Conservation (phyloP, 306 rosid genomes). For the Cucurbita pepo region DNA sequence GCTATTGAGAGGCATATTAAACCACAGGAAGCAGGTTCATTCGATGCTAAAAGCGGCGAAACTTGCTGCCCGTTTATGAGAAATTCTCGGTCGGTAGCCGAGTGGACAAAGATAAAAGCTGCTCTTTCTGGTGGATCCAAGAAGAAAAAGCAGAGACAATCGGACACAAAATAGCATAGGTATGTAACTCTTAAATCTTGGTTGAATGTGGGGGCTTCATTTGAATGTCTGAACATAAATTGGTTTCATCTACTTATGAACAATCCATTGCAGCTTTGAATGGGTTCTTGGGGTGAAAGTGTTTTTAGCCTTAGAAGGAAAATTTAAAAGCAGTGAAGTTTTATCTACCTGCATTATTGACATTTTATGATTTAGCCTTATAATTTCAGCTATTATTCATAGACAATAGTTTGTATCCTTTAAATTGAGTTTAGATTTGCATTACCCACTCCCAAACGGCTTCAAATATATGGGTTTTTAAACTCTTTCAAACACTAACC, state of each 20-base stretch:
- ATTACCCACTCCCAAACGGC: too few species aligned
- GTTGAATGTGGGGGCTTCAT: neutral
- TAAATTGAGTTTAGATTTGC: too few species aligned
- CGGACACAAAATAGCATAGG: neutral
- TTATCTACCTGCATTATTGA: too few species aligned
- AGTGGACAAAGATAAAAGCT: slow-evolving; percentile 62
- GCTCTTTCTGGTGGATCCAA: slow-evolving; percentile 33
- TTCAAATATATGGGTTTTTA: too few species aligned
- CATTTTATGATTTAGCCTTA: neutral
- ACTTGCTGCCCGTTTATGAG: slow-evolving; percentile 81
- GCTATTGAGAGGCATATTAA: slow-evolving; percentile 13
- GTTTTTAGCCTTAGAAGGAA: too few species aligned
- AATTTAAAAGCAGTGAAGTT: too few species aligned
- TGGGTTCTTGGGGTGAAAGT: too few species aligned
- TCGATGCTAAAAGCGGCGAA: slow-evolving; percentile 24
- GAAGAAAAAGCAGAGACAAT: neutral
- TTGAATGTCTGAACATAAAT: neutral
- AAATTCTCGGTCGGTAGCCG: slow-evolving; percentile 48
- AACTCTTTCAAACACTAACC: too few species aligned
- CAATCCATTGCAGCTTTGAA: neutral
- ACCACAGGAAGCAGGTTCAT: slow-evolving; percentile 14
- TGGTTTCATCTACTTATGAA: neutral
- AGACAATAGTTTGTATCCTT: too few species aligned
- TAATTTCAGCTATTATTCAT: neutral
- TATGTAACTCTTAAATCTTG: neutral